Conservation (phyloP, 2,329 filamentous ascomycete genomes). For the Verticillium albo-atrum region DNA sequence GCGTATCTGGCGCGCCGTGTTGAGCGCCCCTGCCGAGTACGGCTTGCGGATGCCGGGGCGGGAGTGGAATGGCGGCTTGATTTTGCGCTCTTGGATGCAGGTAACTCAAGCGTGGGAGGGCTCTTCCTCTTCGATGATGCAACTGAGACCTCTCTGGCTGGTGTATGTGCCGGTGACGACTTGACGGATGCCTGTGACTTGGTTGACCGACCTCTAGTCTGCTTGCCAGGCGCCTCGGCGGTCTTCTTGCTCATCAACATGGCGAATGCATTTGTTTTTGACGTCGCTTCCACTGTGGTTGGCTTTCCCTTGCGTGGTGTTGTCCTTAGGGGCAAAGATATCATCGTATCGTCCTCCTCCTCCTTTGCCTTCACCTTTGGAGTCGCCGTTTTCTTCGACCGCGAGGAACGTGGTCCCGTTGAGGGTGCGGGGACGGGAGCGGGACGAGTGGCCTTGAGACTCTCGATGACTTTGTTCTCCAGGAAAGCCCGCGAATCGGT, state of each 20-base stretch:
- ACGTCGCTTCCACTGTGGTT: constrained; percentile 6
- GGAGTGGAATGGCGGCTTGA: constrained; percentile 75
- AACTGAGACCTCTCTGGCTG: constrained; percentile 10
- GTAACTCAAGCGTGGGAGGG: constrained; percentile 22
- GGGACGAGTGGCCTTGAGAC: constrained; percentile 35
- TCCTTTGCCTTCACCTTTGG: not conserved
- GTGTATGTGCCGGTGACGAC: constrained; percentile 1
- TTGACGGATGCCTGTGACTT: constrained; percentile 13
- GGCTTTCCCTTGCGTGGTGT: constrained; percentile 24
- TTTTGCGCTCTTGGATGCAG: constrained; percentile 63
- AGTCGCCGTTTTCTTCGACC: not conserved
- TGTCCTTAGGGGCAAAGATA: constrained; percentile 28
- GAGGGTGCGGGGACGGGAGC: not conserved
- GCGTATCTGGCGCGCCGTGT: constrained; percentile 31
- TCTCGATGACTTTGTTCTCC: constrained; percentile 71
- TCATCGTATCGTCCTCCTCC: constrained; percentile 6
- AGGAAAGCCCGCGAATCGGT: constrained; percentile 68
- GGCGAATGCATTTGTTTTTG: constrained; percentile 42
- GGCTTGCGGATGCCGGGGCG: constrained; percentile 40
- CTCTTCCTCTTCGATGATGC: constrained; percentile 26
- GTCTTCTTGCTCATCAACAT: constrained; percentile 47
- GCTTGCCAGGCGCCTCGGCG: constrained; percentile 13
- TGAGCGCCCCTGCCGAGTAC: constrained; percentile 32
- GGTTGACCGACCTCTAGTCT: constrained; percentile 9
- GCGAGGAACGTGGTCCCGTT: not conserved